Base-by-base conservation (phyloP, 306 rosid species). In the Castanea mollissima region DNA sequence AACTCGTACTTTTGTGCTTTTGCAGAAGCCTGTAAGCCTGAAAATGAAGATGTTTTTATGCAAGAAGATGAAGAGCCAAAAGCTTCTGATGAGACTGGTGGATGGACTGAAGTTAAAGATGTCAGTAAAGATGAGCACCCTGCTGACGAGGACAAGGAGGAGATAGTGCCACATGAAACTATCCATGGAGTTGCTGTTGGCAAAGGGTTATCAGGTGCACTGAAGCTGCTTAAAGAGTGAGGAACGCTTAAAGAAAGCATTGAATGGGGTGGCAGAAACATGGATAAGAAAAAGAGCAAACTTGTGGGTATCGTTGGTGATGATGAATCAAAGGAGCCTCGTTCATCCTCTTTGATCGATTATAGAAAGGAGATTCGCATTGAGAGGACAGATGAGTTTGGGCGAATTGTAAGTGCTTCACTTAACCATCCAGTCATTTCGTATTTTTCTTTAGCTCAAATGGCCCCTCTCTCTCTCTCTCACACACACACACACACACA, bases 231-330 rank as follows among this genome's bases (percentile, higher is more conserved):
- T 82, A 89, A 95, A 83, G 98, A 93, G 1, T 85, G 99, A 79
- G 99, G 98, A 60, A 90, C 95, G 27, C 94, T 93, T 55, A 95
- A 95, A 84, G 96, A 95, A 88, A 90, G 85, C 80, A 71, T 91
- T 77, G 97, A 95, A 70, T 95, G 98, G 98, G 98, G 97, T 82
- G 99, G 99, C 76, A 93, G 96, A 88, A 93, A 93, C 88, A 93
- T 95, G 99, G 99, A 95, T 80, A 95, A 95, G 89, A 95, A 92
- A 85, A 95, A 91, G 84, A 88, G 98, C 87, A 93, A 95, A 83
- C 89, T 95, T 79, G 86, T 93, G 76, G 99, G 98, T 79, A 84
- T 95, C 1, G 76, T 91, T 19, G 97, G 89, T 49, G 90, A 82
- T 79, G 94, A 90, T 25, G 94, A 90, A 14, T 80, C 86, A 35